Base-by-base conservation (phyloP, 192 early-diverging fungal species). In the Coemansia reversa region DNA sequence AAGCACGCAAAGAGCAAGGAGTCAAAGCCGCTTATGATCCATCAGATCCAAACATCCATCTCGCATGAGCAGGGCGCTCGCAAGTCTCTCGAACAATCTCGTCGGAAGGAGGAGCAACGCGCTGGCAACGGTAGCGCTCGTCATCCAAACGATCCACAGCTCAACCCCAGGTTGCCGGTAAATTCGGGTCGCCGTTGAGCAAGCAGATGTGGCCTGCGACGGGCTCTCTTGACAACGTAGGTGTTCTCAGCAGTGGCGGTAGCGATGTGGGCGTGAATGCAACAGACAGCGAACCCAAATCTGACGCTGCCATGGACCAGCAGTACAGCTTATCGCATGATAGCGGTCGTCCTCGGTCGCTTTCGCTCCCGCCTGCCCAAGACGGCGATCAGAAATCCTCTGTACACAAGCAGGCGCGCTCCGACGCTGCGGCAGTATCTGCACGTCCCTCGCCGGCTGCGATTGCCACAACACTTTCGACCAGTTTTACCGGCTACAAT, bases 11-110 rank as follows among this genome's bases (percentile, higher is more conserved):
- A 61, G 49, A 71, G 53, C 65, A 75, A 69, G 66, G 70, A 81
- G 28, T 42, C 73, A 32, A 70, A 71, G 27, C 52, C 71, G 79
- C 66, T 68, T 29, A 81, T 81, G 73, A 71, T 81, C 45, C 79
- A 81, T 63, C 79, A 81, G 65, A 72, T 81, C 51, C 79, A 81
- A 33, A 75, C 79, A 14, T 75, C 79, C 23, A 68, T 81, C 11
- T 72, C 72, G 20, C 79, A 81, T 53, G 79, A 81, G 55, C 73
- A 75, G 48, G 79, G 74, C 48, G 74, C 64, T 18, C 79, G 79
- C 27, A 53, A 64, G 39, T 81, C 79, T 25, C 63, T 72, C 30
- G 79, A 81, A 63, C 60, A 75, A 49, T 56, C 58, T 18, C 73
- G 79, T 23, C 61, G 61, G 39, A 55, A 53, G 32, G 66, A 72